Evolutionary conservation across 116 monocot species (phyloP).

Genomic region (Zostera marina): DNA sequence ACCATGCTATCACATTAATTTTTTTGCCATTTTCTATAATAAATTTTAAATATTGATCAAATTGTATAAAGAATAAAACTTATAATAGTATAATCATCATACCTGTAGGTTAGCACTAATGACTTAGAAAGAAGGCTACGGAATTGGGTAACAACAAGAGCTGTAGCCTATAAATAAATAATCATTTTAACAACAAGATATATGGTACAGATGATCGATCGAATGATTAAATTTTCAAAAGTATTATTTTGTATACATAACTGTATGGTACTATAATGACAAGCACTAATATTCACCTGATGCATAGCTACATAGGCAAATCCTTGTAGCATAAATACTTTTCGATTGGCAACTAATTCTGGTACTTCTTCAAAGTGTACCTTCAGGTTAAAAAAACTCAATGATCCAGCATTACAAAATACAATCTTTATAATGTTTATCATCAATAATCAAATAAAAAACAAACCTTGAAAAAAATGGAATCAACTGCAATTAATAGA

Average conservation of each 20-base stretch:
- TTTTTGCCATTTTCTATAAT: no score
- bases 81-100: slow-evolving; percentile 2
- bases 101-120: slow-evolving; percentile 87
- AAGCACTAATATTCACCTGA: slow-evolving; percentile 37
- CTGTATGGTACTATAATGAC: neutral
- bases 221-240: neutral
- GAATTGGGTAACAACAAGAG: slow-evolving; percentile 73
- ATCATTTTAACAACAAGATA: neutral
- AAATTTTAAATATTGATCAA: neutral
- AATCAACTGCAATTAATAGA: slow-evolving; percentile 46
- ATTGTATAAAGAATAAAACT: neutral
- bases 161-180: slow-evolving; percentile 42
- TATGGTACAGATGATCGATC: neutral
- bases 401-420: neutral
- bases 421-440: neutral
- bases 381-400: slow-evolving; percentile 16
- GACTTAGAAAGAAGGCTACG: slow-evolving; percentile 86
- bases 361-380: slow-evolving; percentile 95
- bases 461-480: slow-evolving; percentile 78
- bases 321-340: slow-evolving; percentile 73
- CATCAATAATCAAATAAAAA: slow-evolving; percentile 3
- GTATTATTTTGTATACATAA: no score
- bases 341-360: slow-evolving; percentile 68
- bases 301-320: slow-evolving; percentile 94
- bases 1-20: neutral